Evolutionary conservation across 495 filamentous ascomycete species (phyloP).

Genomic region (Hypoxylon fuscum): DNA sequence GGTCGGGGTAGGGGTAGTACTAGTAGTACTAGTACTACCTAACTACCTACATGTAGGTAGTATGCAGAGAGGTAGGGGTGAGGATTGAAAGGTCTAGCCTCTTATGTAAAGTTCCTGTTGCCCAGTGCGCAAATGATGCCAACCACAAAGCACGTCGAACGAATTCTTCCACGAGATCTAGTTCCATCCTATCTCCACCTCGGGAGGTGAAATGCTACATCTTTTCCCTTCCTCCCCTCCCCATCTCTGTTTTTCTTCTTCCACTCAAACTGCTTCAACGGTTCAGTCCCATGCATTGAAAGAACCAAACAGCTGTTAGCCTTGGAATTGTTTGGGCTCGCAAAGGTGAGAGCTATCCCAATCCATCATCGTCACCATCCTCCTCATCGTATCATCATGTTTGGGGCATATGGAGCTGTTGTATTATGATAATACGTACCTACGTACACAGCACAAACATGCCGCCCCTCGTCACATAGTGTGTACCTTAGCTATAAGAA

Average conservation of each 20-base stretch:
- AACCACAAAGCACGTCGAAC: constrained; percentile 7
- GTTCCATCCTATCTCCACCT: neutral
- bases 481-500: too few relatives aligned
- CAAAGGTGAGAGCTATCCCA: neutral
- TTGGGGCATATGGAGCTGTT: too few relatives aligned
- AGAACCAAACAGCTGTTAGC: neutral
- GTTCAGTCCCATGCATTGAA: constrained; percentile 1
- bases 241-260: neutral
- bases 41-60: too few relatives aligned
- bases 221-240: neutral
- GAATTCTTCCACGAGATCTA: constrained; percentile 7
- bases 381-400: neutral
- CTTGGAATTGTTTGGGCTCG: constrained; percentile 1
- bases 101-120: constrained; percentile 21
- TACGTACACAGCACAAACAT: neutral
- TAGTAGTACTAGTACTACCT: too few relatives aligned
- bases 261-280: neutral
- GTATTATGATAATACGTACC: neutral
- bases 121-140: constrained; percentile 29
- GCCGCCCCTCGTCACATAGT: neutral
- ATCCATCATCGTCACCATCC: neutral
- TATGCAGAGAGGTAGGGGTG: constrained; percentile 6
- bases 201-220: neutral
- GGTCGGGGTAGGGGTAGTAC: too few relatives aligned
- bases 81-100: constrained; percentile 16